Percentiles rank a stretch among this genome's conserved stretches.
Conservation (phyloP, 148 eudicot genomes). For the Amaranthus hypochondriacus region DNA sequence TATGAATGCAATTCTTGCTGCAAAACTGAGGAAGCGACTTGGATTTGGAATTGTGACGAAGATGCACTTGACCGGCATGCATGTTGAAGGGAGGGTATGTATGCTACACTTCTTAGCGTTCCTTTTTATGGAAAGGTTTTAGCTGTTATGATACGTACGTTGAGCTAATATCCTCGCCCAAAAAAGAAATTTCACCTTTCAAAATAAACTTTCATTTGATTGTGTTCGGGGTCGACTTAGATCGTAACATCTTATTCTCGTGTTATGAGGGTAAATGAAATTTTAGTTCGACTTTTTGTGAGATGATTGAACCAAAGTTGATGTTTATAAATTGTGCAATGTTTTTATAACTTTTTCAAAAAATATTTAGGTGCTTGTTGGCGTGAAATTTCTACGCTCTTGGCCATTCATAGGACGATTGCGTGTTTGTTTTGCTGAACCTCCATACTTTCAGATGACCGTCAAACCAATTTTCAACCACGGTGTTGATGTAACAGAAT, state of each 20-base stretch:
- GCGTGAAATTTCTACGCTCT: conserved; percentile 72
- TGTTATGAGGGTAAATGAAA: too few species aligned
- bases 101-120: too few species aligned
- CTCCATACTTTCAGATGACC: conserved; percentile 94
- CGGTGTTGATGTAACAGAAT: conserved; percentile 86
- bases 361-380: conserved; percentile 62
- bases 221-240: too few species aligned
- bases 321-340: too few species aligned
- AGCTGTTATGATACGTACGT: too few species aligned
- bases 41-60: conserved; percentile 83
- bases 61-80: conserved; percentile 82
- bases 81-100: conserved; percentile 91
- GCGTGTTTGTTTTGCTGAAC: conserved; percentile 88
- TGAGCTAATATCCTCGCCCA: too few species aligned
- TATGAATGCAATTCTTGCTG: conserved; percentile 77
- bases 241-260: too few species aligned
- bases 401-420: conserved; percentile 94
- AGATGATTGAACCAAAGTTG: too few species aligned
- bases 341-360: neutral
- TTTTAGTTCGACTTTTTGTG: too few species aligned
- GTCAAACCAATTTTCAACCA: conserved; percentile 79
- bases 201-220: too few species aligned
- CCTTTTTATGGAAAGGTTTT: neutral
- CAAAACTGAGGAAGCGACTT: conserved; percentile 66
- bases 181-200: too few species aligned